phyloP scores from a whole-genome alignment of 2,329 filamentous ascomycete species.

The Monilinia laxa region DNA sequence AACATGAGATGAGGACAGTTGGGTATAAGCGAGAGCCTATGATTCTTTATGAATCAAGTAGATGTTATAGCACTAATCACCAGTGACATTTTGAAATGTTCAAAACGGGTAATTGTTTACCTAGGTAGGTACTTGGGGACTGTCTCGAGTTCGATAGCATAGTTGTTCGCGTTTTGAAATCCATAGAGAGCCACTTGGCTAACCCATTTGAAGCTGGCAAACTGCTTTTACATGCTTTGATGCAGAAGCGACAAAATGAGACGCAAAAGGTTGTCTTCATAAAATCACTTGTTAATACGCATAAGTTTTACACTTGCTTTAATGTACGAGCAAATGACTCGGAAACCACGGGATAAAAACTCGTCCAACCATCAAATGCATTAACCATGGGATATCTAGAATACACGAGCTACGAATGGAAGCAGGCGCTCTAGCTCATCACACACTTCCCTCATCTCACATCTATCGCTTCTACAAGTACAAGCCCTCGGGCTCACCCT shows the following conservation, averaged over 20 bases:
- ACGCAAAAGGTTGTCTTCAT: not conserved
- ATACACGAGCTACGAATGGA: constrained; percentile 36
- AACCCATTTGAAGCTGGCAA: not conserved
- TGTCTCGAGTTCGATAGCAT: too few species aligned
- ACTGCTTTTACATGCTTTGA: not conserved
- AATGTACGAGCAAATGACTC: not conserved
- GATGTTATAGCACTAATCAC: not conserved
- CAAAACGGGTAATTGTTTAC: too few species aligned
- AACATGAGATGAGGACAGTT: not conserved
- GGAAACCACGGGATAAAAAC: not conserved
- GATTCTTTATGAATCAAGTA: too few species aligned
- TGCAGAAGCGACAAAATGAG: not conserved
- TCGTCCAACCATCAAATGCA: constrained; percentile 9
- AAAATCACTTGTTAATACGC: not conserved
- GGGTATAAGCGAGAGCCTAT: not conserved
- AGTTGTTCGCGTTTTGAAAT: too few species aligned
- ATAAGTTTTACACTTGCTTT: not conserved
- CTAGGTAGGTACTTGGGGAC: too few species aligned
- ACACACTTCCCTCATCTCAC: constrained; percentile 9
- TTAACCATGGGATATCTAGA: constrained; percentile 29
- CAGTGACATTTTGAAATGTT: not conserved
- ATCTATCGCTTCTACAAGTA: constrained; percentile 70
- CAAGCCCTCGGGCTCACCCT: constrained; percentile 96
- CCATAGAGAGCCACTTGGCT: not conserved
- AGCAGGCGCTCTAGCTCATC: constrained; percentile 29